Conservation (phyloP, 441 rosid genomes). For the Populus hybrid region DNA sequence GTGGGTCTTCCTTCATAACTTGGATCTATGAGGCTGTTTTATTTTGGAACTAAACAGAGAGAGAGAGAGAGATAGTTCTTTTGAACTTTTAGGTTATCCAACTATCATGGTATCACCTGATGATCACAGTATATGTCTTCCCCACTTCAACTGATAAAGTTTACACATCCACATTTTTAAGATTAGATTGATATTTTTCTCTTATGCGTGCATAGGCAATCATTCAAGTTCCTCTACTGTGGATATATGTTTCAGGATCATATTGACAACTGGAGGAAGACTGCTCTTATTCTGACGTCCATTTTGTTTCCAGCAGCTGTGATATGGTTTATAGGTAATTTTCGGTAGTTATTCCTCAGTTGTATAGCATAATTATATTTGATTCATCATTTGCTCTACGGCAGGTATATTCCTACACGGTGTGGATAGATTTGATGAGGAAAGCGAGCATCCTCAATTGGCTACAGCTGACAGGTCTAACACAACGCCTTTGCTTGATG, state of each 20-base stretch:
- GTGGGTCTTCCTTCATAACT: not conserved
- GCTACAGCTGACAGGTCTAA: slow-evolving; percentile 35
- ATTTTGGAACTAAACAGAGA: not conserved
- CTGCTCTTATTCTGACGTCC: slow-evolving; percentile 70
- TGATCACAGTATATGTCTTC: not conserved
- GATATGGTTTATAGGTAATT: slow-evolving; percentile 73
- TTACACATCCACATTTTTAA: not conserved
- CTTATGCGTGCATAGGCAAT: not conserved
- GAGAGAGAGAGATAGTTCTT: not conserved
- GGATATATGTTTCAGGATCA: slow-evolving; percentile 41
- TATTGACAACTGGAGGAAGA: slow-evolving; percentile 74
- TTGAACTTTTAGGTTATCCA: not conserved
- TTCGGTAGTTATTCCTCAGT: not conserved
- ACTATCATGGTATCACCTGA: not conserved
- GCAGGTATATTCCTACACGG: slow-evolving; percentile 71
- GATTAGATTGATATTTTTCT: not conserved
- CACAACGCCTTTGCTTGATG: slow-evolving; percentile 58
- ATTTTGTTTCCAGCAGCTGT: slow-evolving; percentile 74
- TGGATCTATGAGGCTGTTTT: not conserved
- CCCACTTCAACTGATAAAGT: not conserved
- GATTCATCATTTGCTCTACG: not conserved
- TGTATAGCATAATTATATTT: not conserved
- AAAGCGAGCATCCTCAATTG: slow-evolving; percentile 35
- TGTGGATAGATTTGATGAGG: slow-evolving; percentile 73
- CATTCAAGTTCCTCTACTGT: not conserved